Conservation (phyloP, 2,329 filamentous ascomycete species). For the Chaetothyriales sp. region DNA sequence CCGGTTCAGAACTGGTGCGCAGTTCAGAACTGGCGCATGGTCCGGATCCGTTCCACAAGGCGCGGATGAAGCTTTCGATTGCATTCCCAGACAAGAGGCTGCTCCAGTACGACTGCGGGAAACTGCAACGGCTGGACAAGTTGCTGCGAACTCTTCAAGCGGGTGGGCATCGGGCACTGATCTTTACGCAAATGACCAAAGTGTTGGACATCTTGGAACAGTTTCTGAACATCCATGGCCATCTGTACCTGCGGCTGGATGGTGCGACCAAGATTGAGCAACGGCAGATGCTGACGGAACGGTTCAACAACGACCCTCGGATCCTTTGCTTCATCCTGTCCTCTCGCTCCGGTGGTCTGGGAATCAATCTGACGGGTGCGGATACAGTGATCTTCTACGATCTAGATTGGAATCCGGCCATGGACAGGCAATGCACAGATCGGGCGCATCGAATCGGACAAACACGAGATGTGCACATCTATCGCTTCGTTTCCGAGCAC, state of each 20-base stretch:
- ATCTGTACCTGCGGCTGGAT: conserved; percentile 90
- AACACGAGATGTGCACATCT: conserved; percentile 94
- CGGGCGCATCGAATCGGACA: conserved; percentile 94
- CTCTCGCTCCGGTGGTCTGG: conserved; percentile 80
- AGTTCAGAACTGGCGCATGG: conserved; percentile 40
- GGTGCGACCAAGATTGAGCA: conserved; percentile 95
- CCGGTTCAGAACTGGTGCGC: conserved; percentile 42
- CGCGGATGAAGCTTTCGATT: conserved; percentile 81
- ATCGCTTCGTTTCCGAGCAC: conserved; percentile 79
- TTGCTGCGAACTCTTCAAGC: conserved; percentile 75
- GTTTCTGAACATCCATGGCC: conserved; percentile 93
- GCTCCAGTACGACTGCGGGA: conserved; percentile 95
- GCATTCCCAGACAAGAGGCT: conserved; percentile 93
- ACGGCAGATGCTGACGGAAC: conserved; percentile 83
- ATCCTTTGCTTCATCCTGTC: conserved; percentile 94
- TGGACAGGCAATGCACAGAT: conserved; percentile 99
- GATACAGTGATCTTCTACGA: conserved; percentile 99
- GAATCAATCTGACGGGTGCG: conserved; percentile 90
- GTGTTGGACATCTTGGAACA: conserved; percentile 94
- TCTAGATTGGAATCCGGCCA: conserved; percentile 97
- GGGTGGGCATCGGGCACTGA: conserved; percentile 81
- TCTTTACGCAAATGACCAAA: conserved; percentile 99
- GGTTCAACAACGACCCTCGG: conserved; percentile 87
- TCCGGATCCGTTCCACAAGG: conserved; percentile 77
- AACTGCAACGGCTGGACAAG: conserved; percentile 76